phyloP scores from a whole-genome alignment of 768 basidiomycete species.

The Crepidotus variabilis region DNA sequence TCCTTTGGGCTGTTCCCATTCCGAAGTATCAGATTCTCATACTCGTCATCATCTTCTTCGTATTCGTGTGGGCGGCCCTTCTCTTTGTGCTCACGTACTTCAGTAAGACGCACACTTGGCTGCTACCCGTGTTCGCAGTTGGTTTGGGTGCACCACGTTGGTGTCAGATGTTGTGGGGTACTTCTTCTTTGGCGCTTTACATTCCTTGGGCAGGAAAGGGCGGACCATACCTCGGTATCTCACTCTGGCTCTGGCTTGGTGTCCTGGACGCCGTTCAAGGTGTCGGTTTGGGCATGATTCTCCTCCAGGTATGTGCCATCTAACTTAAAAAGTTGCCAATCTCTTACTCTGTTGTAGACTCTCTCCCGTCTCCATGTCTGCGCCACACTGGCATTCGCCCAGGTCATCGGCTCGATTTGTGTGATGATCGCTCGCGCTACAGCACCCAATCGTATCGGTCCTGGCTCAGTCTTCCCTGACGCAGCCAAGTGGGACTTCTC shows the following conservation, averaged over 20 bases:
- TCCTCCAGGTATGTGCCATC: slow-evolving; percentile 55
- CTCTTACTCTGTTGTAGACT: slow-evolving; percentile 43
- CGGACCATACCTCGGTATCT: slow-evolving; percentile 87
- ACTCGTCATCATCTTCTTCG: slow-evolving; percentile 80
- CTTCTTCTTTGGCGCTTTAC: slow-evolving; percentile 88
- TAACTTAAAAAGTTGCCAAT: slow-evolving; percentile 12
- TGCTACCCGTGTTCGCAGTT: slow-evolving; percentile 91
- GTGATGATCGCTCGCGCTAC: slow-evolving; percentile 93
- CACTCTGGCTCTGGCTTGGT: slow-evolving; percentile 93
- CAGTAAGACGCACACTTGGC: slow-evolving; percentile 94
- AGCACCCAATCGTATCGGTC: slow-evolving; percentile 86
- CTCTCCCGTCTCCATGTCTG: slow-evolving; percentile 92
- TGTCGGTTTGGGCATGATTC: slow-evolving; percentile 89
- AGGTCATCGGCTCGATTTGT: slow-evolving; percentile 84
- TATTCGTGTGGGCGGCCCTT: slow-evolving; percentile 80
- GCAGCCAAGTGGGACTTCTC: slow-evolving; percentile 87
- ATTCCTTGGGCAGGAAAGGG: slow-evolving; percentile 87
- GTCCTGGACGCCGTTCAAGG: slow-evolving; percentile 93
- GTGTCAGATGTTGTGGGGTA: slow-evolving; percentile 99
- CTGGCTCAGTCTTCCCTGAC: slow-evolving; percentile 88
- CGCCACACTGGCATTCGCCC: slow-evolving; percentile 87
- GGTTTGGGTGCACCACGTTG: slow-evolving; percentile 91
- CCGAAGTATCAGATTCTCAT: slow-evolving; percentile 81
- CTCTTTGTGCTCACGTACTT: slow-evolving; percentile 76
- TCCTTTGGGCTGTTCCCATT: slow-evolving; percentile 84